Percentiles rank a stretch among this genome's conserved stretches.
Conservation (phyloP, 2,329 filamentous ascomycete genomes). For the Gnomoniopsis sp. region DNA sequence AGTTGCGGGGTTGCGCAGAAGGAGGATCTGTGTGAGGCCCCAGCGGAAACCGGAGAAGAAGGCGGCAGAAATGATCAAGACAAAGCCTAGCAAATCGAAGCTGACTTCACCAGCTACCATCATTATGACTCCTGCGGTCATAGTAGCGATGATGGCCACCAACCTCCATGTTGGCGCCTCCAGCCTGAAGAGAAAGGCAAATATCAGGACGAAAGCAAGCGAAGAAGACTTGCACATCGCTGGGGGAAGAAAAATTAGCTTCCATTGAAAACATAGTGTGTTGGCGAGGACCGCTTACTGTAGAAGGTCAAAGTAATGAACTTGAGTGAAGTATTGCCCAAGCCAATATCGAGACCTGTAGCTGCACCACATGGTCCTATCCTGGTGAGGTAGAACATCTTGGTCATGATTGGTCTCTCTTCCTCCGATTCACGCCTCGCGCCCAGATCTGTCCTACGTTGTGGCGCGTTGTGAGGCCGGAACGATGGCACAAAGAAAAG, state of each 20-base stretch:
- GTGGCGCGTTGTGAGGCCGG: conserved; percentile 55
- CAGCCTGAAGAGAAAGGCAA: conserved; percentile 90
- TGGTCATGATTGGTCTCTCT: conserved; percentile 69
- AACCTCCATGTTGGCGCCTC: conserved; percentile 84
- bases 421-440: conserved; percentile 40
- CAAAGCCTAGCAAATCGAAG: conserved; percentile 82
- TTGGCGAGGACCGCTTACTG: conserved; percentile 48
- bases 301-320: conserved; percentile 97
- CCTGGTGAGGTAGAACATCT: conserved; percentile 85
- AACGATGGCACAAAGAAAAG: conserved; percentile 80
- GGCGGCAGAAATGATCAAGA: conserved; percentile 87
- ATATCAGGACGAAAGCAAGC: conserved; percentile 89
- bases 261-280: not conserved
- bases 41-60: conserved; percentile 97
- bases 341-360: conserved; percentile 90
- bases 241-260: conserved; percentile 34
- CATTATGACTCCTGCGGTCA: conserved; percentile 92
- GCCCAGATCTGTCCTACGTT: conserved; percentile 44
- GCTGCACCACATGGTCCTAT: conserved; percentile 89
- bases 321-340: conserved; percentile 93
- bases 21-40: conserved; percentile 95
- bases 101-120: conserved; percentile 96
- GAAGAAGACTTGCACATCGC: conserved; percentile 99
- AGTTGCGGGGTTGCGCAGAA: conserved; percentile 90
- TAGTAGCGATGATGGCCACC: conserved; percentile 80